A percentile compares a stretch with the other conserved stretches of the same genome.
phyloP scores from a whole-genome alignment of 108 stramenopile genomes.

The Nitzschia putrida region DNA sequence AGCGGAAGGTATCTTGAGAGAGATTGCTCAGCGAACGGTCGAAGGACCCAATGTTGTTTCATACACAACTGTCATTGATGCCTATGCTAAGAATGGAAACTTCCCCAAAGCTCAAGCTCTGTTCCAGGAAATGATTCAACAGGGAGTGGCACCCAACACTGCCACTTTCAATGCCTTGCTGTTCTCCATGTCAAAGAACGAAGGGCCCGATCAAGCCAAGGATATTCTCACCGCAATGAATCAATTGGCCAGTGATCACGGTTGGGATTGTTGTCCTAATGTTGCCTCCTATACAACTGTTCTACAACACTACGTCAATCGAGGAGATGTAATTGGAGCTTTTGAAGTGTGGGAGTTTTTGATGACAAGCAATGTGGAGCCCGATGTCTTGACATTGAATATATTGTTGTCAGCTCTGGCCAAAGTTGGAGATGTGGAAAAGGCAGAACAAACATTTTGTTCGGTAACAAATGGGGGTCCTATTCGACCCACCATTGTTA shows the following conservation, averaged over 20 bases:
- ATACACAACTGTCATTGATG: constrained; percentile 68
- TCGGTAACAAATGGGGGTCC: not conserved
- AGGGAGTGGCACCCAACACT: constrained; percentile 43
- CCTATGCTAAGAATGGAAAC: constrained; percentile 45
- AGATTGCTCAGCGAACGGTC: constrained; percentile 20
- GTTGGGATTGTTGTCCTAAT: not conserved
- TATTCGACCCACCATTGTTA: not conserved
- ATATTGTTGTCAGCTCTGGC: not conserved
- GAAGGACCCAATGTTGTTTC: constrained; percentile 50
- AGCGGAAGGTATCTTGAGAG: constrained; percentile 43
- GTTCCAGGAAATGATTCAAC: constrained; percentile 34
- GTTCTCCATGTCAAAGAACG: constrained; percentile 41
- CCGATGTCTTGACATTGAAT: not conserved
- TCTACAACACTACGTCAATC: not conserved
- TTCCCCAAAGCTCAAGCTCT: constrained; percentile 44
- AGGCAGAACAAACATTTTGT: constrained; percentile 36
- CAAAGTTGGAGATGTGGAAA: constrained; percentile 12
- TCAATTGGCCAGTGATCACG: not conserved
- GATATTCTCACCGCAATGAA: not conserved
- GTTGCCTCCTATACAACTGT: not conserved
- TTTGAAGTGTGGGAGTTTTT: not conserved
- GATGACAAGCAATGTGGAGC: not conserved
- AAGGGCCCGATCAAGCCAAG: constrained; percentile 27
- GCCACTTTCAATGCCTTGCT: constrained; percentile 55
- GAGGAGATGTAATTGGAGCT: not conserved